phyloP scores from a whole-genome alignment of 306 rosid species.

The Lotus japonicus region DNA sequence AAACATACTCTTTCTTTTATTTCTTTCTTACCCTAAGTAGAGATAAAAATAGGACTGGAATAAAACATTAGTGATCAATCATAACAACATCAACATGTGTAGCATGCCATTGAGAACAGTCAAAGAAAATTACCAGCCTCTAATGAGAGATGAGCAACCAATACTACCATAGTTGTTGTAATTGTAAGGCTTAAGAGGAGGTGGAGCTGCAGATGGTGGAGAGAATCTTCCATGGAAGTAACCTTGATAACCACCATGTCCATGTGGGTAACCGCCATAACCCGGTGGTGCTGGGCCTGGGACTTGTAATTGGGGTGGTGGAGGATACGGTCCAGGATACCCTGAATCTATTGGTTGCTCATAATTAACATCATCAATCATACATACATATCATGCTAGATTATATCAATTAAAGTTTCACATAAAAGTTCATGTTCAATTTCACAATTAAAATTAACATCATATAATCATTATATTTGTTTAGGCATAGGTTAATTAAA shows the following conservation, averaged over 20 bases:
- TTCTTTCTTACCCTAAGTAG: too few species aligned
- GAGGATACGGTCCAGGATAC: background rate
- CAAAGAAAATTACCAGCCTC: constrained; percentile 8
- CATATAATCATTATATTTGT: too few species aligned
- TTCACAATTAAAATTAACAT: too few species aligned
- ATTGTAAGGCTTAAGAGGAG: constrained; percentile 10
- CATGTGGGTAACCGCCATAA: background rate
- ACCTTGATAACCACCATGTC: constrained; percentile 13
- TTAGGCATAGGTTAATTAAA: background rate
- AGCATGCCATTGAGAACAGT: too few species aligned
- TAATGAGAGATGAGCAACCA: constrained; percentile 19
- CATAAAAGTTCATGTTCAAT: too few species aligned
- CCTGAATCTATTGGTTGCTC: background rate
- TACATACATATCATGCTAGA: too few species aligned
- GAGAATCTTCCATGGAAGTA: constrained; percentile 20
- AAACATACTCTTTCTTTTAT: too few species aligned
- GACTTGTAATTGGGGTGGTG: background rate
- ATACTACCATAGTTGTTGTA: background rate
- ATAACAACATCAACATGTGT: too few species aligned
- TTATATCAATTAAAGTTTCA: too few species aligned
- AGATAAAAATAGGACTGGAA: too few species aligned
- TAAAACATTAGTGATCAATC: too few species aligned
- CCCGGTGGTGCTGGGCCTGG: background rate
- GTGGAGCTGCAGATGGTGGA: constrained; percentile 16
- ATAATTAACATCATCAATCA: background rate